A percentile compares a stretch with the other conserved stretches of the same genome.
These are phyloP conservation scores for Mycena albidolilacea DNA, from an alignment of 768 basidiomycete species.

Conservation along the genomic window DNA sequence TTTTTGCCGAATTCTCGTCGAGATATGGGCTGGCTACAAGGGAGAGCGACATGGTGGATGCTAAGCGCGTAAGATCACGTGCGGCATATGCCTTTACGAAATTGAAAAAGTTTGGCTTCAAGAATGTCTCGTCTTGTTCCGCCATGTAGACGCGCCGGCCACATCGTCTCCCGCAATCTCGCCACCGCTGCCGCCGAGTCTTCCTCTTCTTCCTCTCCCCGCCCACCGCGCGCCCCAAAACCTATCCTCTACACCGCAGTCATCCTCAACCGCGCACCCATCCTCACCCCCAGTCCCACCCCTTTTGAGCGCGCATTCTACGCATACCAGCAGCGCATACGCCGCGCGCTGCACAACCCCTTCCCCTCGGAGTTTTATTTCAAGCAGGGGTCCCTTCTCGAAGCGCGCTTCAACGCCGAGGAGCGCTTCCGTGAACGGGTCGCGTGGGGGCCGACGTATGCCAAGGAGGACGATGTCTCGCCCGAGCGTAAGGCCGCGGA, in stretches of 20 bases:
- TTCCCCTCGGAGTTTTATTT: slow-evolving; percentile 94
- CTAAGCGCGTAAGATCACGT: not conserved
- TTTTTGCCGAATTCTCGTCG: slow-evolving; percentile 90
- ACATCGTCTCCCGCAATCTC: slow-evolving; percentile 32
- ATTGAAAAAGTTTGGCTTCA: not conserved
- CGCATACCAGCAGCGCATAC: slow-evolving; percentile 86
- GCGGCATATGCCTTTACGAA: not conserved
- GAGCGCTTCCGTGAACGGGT: slow-evolving; percentile 79
- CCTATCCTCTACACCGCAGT: slow-evolving; percentile 72
- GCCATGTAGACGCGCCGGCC: slow-evolving; percentile 33
- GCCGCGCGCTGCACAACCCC: slow-evolving; percentile 89
- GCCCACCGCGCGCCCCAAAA: slow-evolving; percentile 45
- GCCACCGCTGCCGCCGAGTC: slow-evolving; percentile 28
- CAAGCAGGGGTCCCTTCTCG: slow-evolving; percentile 89
- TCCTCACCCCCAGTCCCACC: slow-evolving; percentile 79
- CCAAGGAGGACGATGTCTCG: slow-evolving; percentile 60
- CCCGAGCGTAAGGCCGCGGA: slow-evolving; percentile 65
- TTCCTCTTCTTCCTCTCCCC: slow-evolving; percentile 18
- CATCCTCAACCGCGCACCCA: slow-evolving; percentile 84
- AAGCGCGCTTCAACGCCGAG: slow-evolving; percentile 84
- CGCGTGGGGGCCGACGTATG: slow-evolving; percentile 81
- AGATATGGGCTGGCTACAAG: slow-evolving; percentile 88
- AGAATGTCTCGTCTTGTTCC: slow-evolving; percentile 26
- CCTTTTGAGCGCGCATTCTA: slow-evolving; percentile 87
- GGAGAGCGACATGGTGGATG: slow-evolving; percentile 74